Percentiles rank a stretch among this genome's conserved stretches.
Evolutionary conservation across 2,329 filamentous ascomycete species (phyloP).

Genomic region (Chrysoporthe deuterocubensis): DNA sequence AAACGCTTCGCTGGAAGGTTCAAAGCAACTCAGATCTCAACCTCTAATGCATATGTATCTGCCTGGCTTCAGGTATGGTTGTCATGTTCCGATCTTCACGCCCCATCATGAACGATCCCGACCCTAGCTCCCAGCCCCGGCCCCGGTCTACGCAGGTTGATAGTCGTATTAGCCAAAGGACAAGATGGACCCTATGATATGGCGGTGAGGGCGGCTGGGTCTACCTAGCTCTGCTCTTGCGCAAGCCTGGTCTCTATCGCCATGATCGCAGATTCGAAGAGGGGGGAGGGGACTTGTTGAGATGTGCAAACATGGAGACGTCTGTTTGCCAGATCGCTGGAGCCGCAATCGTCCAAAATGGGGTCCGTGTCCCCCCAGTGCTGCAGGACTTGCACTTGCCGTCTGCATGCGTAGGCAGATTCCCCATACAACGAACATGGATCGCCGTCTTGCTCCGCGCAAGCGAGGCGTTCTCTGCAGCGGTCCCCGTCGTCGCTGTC

Average conservation of each 20-base stretch:
- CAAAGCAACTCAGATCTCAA: neutral
- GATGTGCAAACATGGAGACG: constrained; percentile 15
- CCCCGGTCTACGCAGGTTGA: constrained; percentile 13
- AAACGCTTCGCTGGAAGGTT: neutral
- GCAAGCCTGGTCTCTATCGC: neutral
- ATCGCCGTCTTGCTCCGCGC: constrained; percentile 11
- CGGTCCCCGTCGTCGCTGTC: neutral
- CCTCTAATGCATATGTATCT: neutral
- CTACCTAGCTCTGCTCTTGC: constrained; percentile 15
- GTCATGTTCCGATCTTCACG: neutral
- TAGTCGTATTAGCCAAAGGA: constrained; percentile 17
- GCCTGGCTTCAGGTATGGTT: neutral
- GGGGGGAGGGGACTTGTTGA: constrained; percentile 5
- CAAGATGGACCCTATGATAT: constrained; percentile 13
- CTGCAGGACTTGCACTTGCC: constrained; percentile 10
- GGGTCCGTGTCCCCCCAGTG: neutral
- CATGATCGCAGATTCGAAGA: neutral
- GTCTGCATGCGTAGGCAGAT: constrained; percentile 18
- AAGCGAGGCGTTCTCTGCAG: constrained; percentile 7
- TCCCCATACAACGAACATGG: constrained; percentile 7
- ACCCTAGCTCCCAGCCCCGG: constrained; percentile 3
- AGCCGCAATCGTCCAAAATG: constrained; percentile 1
- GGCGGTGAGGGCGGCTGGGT: constrained; percentile 26
- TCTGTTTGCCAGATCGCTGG: neutral
- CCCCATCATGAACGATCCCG: constrained; percentile 9